Base-by-base conservation (phyloP, 2,329 filamentous ascomycete species). In the Paradendryphiella salina region DNA sequence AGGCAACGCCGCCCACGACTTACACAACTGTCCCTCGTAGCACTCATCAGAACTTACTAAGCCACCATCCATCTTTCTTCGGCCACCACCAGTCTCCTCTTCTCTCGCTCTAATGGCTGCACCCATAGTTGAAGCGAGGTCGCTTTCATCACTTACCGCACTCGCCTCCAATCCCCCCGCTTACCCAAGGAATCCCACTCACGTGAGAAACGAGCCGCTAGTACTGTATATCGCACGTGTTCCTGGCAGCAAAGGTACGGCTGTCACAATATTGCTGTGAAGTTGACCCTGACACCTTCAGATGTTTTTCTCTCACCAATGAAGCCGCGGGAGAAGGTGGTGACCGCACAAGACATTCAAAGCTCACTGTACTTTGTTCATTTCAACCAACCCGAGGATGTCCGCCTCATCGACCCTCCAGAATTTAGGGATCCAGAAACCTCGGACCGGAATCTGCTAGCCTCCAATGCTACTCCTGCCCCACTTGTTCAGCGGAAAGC, bases 281-380 rank as follows among this genome's bases (percentile, higher is more conserved):
- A 23, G 11, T 15, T 33, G 15, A 32, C 10, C 43, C 63, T 70
- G 61, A 69, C 53, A 20, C 7, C 38, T 34, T 10, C 39, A 94
- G 93, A 96, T 80, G 82, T 96, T 50, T 95, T 96, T 63, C 84
- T 99, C 37, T 95, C 93, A 1, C 89, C 94, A 0, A 82, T 94
- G 56, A 96, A 96, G 70, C 94, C 94, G 1, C 86, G 89, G 43
- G 81, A 87, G 34, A 96, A 94, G 71, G 93, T 90, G 53, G 90
- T 99, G 57, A 95, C 90, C 0, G 86, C 84, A 36, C 87, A 92
- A 69, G 93, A 96, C 69, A 86, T 99, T 40, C 84, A 87, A 48
- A 90, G 85, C 64, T 96, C 88, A 11, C 80, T 99, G 4, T 99
- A 97, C 75, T 97, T 94, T 70, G 78, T 96, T 45, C 93, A 97